Base-by-base conservation (phyloP, 352 stramenopile genomes). In the Pythium plurisporium region DNA sequence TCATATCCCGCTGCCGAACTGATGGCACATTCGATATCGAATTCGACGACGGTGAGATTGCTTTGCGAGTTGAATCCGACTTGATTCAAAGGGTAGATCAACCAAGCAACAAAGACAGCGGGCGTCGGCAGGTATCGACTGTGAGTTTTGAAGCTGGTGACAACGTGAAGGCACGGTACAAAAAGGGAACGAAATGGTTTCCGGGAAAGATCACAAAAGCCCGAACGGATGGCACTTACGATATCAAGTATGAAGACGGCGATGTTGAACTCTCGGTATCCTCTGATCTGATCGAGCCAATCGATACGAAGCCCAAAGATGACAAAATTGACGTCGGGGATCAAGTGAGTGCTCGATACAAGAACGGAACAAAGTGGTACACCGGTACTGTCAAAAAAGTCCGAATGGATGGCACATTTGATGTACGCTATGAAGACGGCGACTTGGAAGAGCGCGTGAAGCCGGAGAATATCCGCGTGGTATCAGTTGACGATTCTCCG, bases 231-330 rank as follows among this genome's bases (percentile, higher is more conserved):
- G 72, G 68, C 12, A 90, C 75, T 19, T 86, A 78, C 51, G 82
- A 89, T 25, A 53, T 94, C 55, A n/a, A 64, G 33, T 94, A 91
- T 43, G 75, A 89, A 1, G 78, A 90, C 46, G 84, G 79, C 12
- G 76, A 90, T 22, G 62, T 70, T 15, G 80, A 85, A 41, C 62
- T 33, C 20, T 42, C 38, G 8, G 57, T 64, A 2, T 29, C 25
- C 2, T 15, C 25, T 1, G 40, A 64, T 9, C 42, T 40, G 5
- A 64, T 64, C 11, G 57, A 64, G 29, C 11, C 7, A 14, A 14
- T 55, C 14, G 50, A 59, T 2, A 44, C 2, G 3, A 53, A 53
- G 11, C 22, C 41, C 17, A 62, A 53, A n/a, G 43, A 10, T 14
- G 12, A 10, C 15, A 57, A 45, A 23, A 29, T 77, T 6, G 37